These are phyloP conservation scores for Kodamaea lidongshanica DNA, from an alignment of 805 yeast species.

Conservation along the genomic window DNA sequence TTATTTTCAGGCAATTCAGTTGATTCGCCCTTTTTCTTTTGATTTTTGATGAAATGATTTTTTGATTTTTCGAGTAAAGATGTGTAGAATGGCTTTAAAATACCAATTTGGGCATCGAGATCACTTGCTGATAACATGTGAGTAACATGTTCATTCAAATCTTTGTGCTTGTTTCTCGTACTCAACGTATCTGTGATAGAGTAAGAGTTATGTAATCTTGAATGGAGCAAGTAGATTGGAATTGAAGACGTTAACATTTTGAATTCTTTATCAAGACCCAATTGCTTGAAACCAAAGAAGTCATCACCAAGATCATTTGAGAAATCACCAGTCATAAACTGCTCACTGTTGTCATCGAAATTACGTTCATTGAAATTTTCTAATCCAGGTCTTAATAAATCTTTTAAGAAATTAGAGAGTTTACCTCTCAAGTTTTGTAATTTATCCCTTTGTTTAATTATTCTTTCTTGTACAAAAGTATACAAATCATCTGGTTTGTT, in stretches of 20 bases:
- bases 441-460: slow-evolving; percentile 62
- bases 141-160: slow-evolving; percentile 52
- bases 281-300: slow-evolving; percentile 92
- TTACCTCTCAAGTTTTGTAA: slow-evolving; percentile 62
- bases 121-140: slow-evolving; percentile 48
- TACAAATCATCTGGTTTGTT: slow-evolving; percentile 71
- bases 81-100: slow-evolving; percentile 49
- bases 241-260: slow-evolving; percentile 78
- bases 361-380: slow-evolving; percentile 70
- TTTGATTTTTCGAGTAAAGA: slow-evolving; percentile 38
- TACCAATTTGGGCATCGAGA: slow-evolving; percentile 49
- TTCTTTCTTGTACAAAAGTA: slow-evolving; percentile 65
- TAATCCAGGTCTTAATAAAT: slow-evolving; percentile 72
- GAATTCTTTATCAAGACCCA: slow-evolving; percentile 90
- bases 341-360: slow-evolving; percentile 87
- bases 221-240: slow-evolving; percentile 82
- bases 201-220: slow-evolving; percentile 59
- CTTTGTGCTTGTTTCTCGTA: slow-evolving; percentile 55
- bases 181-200: slow-evolving; percentile 38
- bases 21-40: slow-evolving; percentile 35
- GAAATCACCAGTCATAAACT: slow-evolving; percentile 91
- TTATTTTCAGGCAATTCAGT: slow-evolving; percentile 36
- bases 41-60: slow-evolving; percentile 35
- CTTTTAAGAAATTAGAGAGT: slow-evolving; percentile 67
- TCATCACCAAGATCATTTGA: slow-evolving; percentile 93